Base-by-base conservation (phyloP, 2,329 filamentous ascomycete genomes). In the Cladophialophora bantiana region DNA sequence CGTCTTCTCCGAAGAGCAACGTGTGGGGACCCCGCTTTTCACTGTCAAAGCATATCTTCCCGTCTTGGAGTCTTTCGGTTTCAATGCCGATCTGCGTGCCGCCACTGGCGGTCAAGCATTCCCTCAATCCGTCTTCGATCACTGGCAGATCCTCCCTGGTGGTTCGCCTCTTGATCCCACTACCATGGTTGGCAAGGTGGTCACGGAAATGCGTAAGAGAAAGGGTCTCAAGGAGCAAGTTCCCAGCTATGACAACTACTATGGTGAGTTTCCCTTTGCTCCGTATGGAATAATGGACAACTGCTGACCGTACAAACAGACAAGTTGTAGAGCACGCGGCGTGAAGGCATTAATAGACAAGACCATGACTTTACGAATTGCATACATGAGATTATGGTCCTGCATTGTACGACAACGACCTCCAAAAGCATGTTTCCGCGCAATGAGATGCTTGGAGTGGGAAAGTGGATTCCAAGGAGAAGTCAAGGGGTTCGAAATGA, bases 191-290 rank as follows among this genome's bases (percentile, higher is more conserved):
- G 95, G 94, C 81, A 82, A 88, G 80, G 86, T 97, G 77, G 93
- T 98, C 76, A 84, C 86, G 80, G 88, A 90, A 68, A 96, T 96
- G 90, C 93, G 95, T 81, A 97, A 97, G 90, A 92, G 94, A 85
- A 99, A 99, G 93, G 95, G 94, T 93, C 86, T 99, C 88, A 99
- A 99, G 93, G 85, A 90, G 79, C 88, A 93, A 78, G 91, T 97
- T 81, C 94, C 95, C 77, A 92, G 90, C 81, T 90, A 93, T 85
- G 92, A 93, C 81, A 96, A 97, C 88, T 73, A 73, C 68, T 73
- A 72, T 66, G 68, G 93, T 95, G 89, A 93, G 92, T 91, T 72
- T 66, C 66, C 40, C 56, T 31, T 15, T 59, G 5, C 4, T 2
- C 34, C 20, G 38, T 32, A 34, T 26, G 38, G 34, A 64, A 45